Evolutionary conservation across 1,139 yeast genomes (phyloP).

Genomic region (Taphrina deformans): DNA sequence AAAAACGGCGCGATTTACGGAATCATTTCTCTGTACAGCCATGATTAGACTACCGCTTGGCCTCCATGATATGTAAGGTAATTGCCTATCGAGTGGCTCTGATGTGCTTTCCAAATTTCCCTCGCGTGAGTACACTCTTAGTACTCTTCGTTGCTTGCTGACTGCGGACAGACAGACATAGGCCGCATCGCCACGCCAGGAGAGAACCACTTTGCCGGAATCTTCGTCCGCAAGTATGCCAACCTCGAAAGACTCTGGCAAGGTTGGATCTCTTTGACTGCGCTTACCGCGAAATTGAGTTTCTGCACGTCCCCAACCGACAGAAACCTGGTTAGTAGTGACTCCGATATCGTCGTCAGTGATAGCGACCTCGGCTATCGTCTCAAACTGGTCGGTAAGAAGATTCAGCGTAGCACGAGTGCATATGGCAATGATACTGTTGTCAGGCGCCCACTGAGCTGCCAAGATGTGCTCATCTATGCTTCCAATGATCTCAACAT

Average conservation of each 20-base stretch:
- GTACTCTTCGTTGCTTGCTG: slow-evolving; percentile 66
- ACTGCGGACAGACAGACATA: slow-evolving; percentile 68
- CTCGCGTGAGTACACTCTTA: slow-evolving; percentile 78
- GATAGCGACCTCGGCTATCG: slow-evolving; percentile 64
- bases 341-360: slow-evolving; percentile 61
- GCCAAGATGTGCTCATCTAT: slow-evolving; percentile 73
- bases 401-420: slow-evolving; percentile 48
- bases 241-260: slow-evolving; percentile 66
- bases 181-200: slow-evolving; percentile 97
- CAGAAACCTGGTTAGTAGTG: slow-evolving; percentile 85
- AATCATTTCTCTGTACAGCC: slow-evolving; percentile 61
- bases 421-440: slow-evolving; percentile 75
- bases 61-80: slow-evolving; percentile 75
- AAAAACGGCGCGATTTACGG: slow-evolving; percentile 59
- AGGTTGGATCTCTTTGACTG: slow-evolving; percentile 92
- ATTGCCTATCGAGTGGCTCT: slow-evolving; percentile 85
- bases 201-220: slow-evolving; percentile 50
- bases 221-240: slow-evolving; percentile 56
- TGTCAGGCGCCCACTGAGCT: slow-evolving; percentile 89
- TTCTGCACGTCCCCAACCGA: slow-evolving; percentile 98
- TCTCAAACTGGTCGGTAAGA: slow-evolving; percentile 76
- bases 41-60: slow-evolving; percentile 90
- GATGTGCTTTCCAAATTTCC: slow-evolving; percentile 73
- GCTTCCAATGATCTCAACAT: slow-evolving; percentile 73
- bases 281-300: slow-evolving; percentile 97